Percentiles rank a stretch among this genome's conserved stretches.
Evolutionary conservation across 257 asterid species (phyloP).

Genomic region (Avicennia marina): DNA sequence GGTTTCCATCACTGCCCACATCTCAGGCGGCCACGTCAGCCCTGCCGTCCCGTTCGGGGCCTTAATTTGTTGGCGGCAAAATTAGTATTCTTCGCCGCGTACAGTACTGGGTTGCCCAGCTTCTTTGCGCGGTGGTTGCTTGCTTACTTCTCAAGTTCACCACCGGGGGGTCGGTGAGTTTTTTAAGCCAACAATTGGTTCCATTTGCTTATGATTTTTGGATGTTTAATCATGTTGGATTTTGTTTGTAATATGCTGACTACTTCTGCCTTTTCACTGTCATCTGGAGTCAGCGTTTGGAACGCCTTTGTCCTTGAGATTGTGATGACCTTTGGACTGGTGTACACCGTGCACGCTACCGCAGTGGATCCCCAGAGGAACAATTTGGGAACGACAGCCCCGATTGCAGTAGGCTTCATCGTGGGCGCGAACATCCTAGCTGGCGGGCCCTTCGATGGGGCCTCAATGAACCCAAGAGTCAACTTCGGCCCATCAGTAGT

Average conservation of each 20-base stretch:
- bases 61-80: slow-evolving; percentile 22
- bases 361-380: slow-evolving; percentile 52
- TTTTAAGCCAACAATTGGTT: not conserved
- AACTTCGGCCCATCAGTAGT: slow-evolving; percentile 42
- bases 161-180: slow-evolving; percentile 26
- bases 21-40: slow-evolving; percentile 26
- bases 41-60: slow-evolving; percentile 26
- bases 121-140: slow-evolving; percentile 26
- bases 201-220: too few species aligned
- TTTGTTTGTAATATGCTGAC: slow-evolving; percentile 10
- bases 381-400: slow-evolving; percentile 41
- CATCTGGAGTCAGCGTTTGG: slow-evolving; percentile 31
- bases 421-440: slow-evolving; percentile 49
- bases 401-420: slow-evolving; percentile 45
- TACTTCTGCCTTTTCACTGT: slow-evolving; percentile 28
- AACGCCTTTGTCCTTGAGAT: slow-evolving; percentile 37
- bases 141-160: slow-evolving; percentile 21
- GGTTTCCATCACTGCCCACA: slow-evolving; percentile 19
- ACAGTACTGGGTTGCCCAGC: slow-evolving; percentile 22
- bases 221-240: too few species aligned
- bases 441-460: slow-evolving; percentile 43
- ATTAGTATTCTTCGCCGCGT: slow-evolving; percentile 15
- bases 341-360: slow-evolving; percentile 53
- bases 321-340: slow-evolving; percentile 49
- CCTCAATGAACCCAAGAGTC: slow-evolving; percentile 42